These are phyloP conservation scores for Russula lepida DNA, from an alignment of 768 basidiomycete species.

Conservation along the genomic window DNA sequence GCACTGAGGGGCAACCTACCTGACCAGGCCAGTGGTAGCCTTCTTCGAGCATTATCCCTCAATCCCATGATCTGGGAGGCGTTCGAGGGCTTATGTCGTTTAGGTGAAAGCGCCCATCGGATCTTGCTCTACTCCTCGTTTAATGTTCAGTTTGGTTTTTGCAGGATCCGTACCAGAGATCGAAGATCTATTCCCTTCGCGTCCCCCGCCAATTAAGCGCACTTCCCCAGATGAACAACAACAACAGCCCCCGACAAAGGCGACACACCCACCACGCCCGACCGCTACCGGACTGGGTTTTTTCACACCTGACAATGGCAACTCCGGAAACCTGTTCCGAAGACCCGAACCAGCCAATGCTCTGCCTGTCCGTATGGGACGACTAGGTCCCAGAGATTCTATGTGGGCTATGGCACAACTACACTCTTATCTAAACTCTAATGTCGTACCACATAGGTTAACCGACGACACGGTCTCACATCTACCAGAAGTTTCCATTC, in stretches of 20 bases:
- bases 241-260: conserved; percentile 29
- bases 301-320: conserved; percentile 64
- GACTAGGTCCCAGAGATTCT: conserved; percentile 49
- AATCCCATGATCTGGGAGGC: conserved; percentile 90
- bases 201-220: conserved; percentile 47
- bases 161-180: conserved; percentile 65
- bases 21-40: conserved; percentile 63
- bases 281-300: conserved; percentile 61
- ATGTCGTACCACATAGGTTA: conserved; percentile 6
- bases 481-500: conserved; percentile 51
- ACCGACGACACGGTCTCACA: conserved; percentile 46
- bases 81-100: conserved; percentile 74
- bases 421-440: not conserved
- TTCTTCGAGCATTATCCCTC: conserved; percentile 57
- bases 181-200: conserved; percentile 63
- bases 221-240: conserved; percentile 45
- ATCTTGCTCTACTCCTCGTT: conserved; percentile 3
- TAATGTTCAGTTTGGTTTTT: conserved; percentile 13
- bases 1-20: conserved; percentile 74
- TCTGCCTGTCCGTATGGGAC: conserved; percentile 52
- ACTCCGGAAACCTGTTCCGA: conserved; percentile 48
- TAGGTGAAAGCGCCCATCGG: conserved; percentile 41
- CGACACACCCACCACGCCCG: conserved; percentile 34
- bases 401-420: conserved; percentile 36
- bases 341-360: conserved; percentile 39